phyloP scores from a whole-genome alignment of 1,284 basidiomycete genomes.

The Marasmius oreades region DNA sequence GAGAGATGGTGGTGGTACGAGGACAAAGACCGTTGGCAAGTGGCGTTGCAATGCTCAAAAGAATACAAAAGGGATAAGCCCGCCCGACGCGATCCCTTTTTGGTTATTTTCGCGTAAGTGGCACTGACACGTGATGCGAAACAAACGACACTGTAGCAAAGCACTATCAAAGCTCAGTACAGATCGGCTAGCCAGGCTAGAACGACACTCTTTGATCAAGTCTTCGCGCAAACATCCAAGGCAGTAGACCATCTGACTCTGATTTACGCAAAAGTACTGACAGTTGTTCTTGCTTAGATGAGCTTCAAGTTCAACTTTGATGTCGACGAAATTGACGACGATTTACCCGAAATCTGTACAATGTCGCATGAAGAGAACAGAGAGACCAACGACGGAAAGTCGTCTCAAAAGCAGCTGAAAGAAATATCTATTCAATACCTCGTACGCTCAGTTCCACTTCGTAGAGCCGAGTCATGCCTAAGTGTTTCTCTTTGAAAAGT shows the following conservation, averaged over 20 bases:
- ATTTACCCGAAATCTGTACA: background rate
- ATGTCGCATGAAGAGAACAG: background rate
- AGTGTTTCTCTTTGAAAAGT: slow-evolving; percentile 18
- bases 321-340: slow-evolving; percentile 36
- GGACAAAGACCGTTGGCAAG: slow-evolving; percentile 7
- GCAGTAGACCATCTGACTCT: too few species aligned
- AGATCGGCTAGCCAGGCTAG: too few species aligned
- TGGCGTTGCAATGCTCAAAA: background rate
- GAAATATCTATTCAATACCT: slow-evolving; percentile 20
- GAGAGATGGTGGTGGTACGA: slow-evolving; percentile 4
- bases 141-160: background rate
- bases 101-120: background rate
- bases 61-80: slow-evolving; percentile 2
- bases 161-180: too few species aligned
- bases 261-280: background rate
- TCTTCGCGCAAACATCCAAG: too few species aligned
- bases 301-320: slow-evolving; percentile 58
- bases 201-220: too few species aligned
- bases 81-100: background rate
- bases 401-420: slow-evolving; percentile 20
- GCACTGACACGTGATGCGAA: background rate
- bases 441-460: background rate
- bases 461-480: background rate
- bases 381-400: background rate
- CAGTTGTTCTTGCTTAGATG: background rate